Percentiles rank a stretch among this genome's conserved stretches.
These are phyloP conservation scores for Aspergillus tubingensis DNA, from an alignment of 2,329 filamentous ascomycete species.

Conservation along the genomic window DNA sequence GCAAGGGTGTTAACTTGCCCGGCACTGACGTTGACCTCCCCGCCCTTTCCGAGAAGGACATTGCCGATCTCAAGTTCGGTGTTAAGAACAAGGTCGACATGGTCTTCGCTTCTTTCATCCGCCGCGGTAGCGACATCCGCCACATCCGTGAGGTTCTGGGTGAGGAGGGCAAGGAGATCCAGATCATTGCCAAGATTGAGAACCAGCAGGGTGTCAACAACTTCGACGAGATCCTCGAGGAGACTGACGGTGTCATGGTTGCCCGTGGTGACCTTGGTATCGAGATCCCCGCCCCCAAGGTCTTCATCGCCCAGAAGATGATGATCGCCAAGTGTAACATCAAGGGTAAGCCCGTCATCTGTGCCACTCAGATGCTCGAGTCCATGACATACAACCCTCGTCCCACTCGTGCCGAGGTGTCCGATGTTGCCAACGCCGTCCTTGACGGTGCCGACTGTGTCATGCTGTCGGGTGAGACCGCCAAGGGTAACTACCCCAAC, in stretches of 20 bases:
- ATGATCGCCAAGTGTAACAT: constrained; percentile 99
- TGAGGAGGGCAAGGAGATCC: constrained; percentile 89
- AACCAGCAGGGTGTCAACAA: constrained; percentile 99
- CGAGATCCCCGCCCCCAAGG: constrained; percentile 96
- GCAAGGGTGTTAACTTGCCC: constrained; percentile 98
- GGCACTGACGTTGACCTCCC: constrained; percentile 98
- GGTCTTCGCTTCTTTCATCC: constrained; percentile 98
- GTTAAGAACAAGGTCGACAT: constrained; percentile 99
- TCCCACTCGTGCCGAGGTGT: constrained; percentile 96
- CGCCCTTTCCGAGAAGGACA: constrained; percentile 96
- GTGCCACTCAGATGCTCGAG: constrained; percentile 99
- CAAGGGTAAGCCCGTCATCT: constrained; percentile 97
- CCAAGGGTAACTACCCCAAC: constrained; percentile 92
- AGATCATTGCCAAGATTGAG: constrained; percentile 99
- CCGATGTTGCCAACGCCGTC: constrained; percentile 96
- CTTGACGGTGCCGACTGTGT: constrained; percentile 98
- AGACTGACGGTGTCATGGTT: constrained; percentile 99
- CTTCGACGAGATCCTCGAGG: constrained; percentile 93
- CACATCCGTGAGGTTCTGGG: constrained; percentile 91
- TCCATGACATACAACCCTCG: constrained; percentile 99
- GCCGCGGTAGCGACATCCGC: constrained; percentile 86
- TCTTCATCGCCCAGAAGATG: constrained; percentile 99
- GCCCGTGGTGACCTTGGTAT: constrained; percentile 98
- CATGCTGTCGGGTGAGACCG: constrained; percentile 98
- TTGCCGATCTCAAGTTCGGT: constrained; percentile 88